Conservation (phyloP, 371 early-diverging fungal genomes). For the Mortierella sp. region DNA sequence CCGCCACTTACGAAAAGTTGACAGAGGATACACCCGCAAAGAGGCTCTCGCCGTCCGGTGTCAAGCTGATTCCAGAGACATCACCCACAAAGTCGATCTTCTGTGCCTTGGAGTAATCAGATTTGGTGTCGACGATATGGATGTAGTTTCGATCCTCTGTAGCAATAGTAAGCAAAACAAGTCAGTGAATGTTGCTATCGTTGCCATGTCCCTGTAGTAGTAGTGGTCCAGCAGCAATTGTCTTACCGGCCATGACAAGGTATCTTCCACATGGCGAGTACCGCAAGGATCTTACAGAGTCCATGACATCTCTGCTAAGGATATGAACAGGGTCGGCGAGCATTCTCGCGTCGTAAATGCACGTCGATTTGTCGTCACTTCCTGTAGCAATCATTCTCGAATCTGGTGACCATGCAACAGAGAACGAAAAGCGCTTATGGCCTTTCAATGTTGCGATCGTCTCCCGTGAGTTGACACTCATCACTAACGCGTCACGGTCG, state of each 20-base stretch:
- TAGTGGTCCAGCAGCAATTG: too few species aligned
- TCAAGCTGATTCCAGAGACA: conserved; percentile 72
- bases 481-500: conserved; percentile 62
- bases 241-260: conserved; percentile 73
- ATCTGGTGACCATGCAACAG: conserved; percentile 85
- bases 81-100: conserved; percentile 89
- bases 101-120: conserved; percentile 63
- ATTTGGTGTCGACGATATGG: conserved; percentile 72
- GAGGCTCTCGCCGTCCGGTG: conserved; percentile 67
- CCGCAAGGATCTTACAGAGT: conserved; percentile 82
- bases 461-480: conserved; percentile 68
- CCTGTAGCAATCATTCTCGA: conserved; percentile 82
- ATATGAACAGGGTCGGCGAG: conserved; percentile 66
- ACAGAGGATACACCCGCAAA: conserved; percentile 70
- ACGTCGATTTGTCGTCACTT: conserved; percentile 73
- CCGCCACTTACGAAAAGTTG: conserved; percentile 46
- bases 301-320: conserved; percentile 64
- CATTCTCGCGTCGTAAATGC: conserved; percentile 84
- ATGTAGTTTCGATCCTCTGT: conserved; percentile 81
- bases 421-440: conserved; percentile 83
- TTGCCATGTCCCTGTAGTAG: too few species aligned
- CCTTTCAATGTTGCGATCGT: conserved; percentile 62
- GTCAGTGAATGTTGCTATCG: too few species aligned
- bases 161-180: not conserved
- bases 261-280: conserved; percentile 78